Evolutionary conservation across 2,329 filamentous ascomycete genomes (phyloP), one percentile per base, ranked within the genome.

Genomic region (Hypoxylon sp.): DNA sequence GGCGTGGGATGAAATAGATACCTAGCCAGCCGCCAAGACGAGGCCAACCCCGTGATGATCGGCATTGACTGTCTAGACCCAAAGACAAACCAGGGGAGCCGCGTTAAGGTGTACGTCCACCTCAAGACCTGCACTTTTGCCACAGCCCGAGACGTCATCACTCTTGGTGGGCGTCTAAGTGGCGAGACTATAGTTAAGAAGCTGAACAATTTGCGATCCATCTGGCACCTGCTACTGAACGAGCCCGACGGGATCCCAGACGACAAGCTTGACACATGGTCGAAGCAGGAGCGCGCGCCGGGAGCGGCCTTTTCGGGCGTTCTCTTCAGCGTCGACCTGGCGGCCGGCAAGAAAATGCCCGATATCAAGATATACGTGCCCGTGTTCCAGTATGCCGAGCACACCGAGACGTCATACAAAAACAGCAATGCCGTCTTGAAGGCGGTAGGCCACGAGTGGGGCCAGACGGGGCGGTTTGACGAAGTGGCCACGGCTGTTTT

Each of bases 11-110:
- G 26, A 48, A 30, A 30, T 12, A 56, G 44, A 50, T 57, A 57
- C 22, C 54, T 57, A 49, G 33, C 44, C 11, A 42, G 32, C 22
- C 9, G 44, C 16, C 44, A 40, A 49, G 54, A 16, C 24, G 11
- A 49, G 16, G 54, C 11, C 16, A 32, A n/a, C 7, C 44, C 54
- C n/a, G 12, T 57, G 2, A 57, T 57, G 54, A n/a, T 57, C 20
- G 54, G 54, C 8, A 57, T 57, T 22, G 54, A 57, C 54, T 57
- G 54, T 49, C 44, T 57, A 14, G 45, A 57, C 54, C 54, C 54
- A 30, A 57, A 40, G 24, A 16, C 22, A 28, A 26, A 57, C 22
- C 44, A 40, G 11, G 44, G 22, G 8, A 57, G 54, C 32, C 54
- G 54, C n/a, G 44, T 57, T n/a, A 49, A 57, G 33, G 32, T 57